These are phyloP conservation scores for Bipolaris zeicola DNA, from an alignment of 2,329 filamentous ascomycete species.

Conservation along the genomic window DNA sequence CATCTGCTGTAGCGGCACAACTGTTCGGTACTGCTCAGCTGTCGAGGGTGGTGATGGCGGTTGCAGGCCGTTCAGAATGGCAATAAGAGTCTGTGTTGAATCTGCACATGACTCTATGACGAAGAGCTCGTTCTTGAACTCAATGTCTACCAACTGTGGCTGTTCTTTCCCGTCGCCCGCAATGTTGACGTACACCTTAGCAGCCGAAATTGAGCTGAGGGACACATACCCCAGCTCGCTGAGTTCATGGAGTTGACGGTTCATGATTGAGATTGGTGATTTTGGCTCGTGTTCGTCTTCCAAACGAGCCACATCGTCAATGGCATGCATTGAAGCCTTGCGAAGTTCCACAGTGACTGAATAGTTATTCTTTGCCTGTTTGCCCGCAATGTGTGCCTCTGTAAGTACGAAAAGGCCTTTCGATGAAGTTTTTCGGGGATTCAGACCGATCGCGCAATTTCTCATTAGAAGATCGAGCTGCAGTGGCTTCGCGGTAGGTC, in stretches of 20 bases:
- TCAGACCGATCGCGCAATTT: slow-evolving; percentile 83
- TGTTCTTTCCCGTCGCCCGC: slow-evolving; percentile 61
- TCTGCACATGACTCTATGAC: slow-evolving; percentile 95
- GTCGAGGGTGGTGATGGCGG: slow-evolving; percentile 84
- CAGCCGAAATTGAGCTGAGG: slow-evolving; percentile 84
- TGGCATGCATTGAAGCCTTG: slow-evolving; percentile 81
- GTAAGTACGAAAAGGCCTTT: slow-evolving; percentile 81
- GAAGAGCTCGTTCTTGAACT: slow-evolving; percentile 82
- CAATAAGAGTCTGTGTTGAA: slow-evolving; percentile 90
- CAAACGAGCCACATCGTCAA: slow-evolving; percentile 70
- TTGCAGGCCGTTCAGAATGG: slow-evolving; percentile 76
- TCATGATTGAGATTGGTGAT: slow-evolving; percentile 24
- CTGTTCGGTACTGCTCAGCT: slow-evolving; percentile 82
- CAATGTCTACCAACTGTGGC: slow-evolving; percentile 74
- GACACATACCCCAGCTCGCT: slow-evolving; percentile 77
- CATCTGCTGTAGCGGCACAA: slow-evolving; percentile 85
- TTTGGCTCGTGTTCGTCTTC: slow-evolving; percentile 25
- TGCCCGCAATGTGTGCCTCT: slow-evolving; percentile 73
- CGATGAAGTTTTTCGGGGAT: slow-evolving; percentile 74
- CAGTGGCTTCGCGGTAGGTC: slow-evolving; percentile 48
- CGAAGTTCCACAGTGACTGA: slow-evolving; percentile 70
- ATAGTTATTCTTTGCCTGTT: slow-evolving; percentile 68
- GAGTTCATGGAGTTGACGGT: slow-evolving; percentile 57
- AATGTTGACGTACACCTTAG: slow-evolving; percentile 70
- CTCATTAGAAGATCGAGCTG: slow-evolving; percentile 75